phyloP scores from a whole-genome alignment of 2,329 filamentous ascomycete species.

The Pseudogymnoascus sp. region DNA sequence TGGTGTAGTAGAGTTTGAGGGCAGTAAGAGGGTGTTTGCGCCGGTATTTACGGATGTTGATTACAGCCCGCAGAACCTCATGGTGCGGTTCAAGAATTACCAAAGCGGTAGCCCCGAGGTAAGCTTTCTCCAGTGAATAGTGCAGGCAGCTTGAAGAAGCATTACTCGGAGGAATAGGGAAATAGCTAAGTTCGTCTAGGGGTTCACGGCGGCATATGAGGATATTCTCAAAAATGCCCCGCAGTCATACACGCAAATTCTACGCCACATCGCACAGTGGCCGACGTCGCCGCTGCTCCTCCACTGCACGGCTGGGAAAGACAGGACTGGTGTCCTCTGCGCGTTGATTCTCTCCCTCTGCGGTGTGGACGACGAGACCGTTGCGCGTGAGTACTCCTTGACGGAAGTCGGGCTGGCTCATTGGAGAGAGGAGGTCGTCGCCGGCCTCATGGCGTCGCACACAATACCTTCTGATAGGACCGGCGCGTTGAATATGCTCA shows the following conservation, averaged over 20 bases:
- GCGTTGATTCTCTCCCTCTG: conserved; percentile 60
- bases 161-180: background rate
- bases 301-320: conserved; percentile 73
- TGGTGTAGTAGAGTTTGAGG: conserved; percentile 42
- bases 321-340: conserved; percentile 65
- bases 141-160: background rate
- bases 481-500: conserved; percentile 40
- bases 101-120: conserved; percentile 45
- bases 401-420: conserved; percentile 56
- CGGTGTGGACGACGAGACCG: conserved; percentile 50
- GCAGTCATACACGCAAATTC: conserved; percentile 50
- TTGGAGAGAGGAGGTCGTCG: conserved; percentile 47
- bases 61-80: conserved; percentile 57
- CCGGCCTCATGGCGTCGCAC: conserved; percentile 44
- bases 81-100: conserved; percentile 55
- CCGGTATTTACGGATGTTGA: conserved; percentile 60
- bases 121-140: conserved; percentile 17
- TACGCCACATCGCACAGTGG: conserved; percentile 30
- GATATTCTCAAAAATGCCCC: conserved; percentile 53
- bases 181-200: conserved; percentile 31
- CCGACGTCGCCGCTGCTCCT: conserved; percentile 50
- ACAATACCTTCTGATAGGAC: conserved; percentile 36
- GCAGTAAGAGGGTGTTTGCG: conserved; percentile 50
- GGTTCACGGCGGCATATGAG: conserved; percentile 58
- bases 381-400: conserved; percentile 64